phyloP scores from a whole-genome alignment of 2,329 filamentous ascomycete genomes.

The Paraconiothyrium brasiliense region DNA sequence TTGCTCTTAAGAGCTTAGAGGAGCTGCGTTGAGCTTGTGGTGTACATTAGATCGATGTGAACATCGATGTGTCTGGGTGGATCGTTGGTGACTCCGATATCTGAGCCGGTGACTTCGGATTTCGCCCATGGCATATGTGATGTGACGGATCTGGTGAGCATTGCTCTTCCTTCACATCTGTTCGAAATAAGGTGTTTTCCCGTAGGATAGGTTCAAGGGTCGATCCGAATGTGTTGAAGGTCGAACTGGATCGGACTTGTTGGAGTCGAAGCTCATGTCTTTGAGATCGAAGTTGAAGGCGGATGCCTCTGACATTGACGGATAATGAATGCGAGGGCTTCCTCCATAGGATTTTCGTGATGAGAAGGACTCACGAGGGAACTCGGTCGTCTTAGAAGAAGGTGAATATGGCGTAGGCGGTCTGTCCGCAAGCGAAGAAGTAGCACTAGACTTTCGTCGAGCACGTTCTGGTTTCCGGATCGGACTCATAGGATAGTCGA shows the following conservation, averaged over 20 bases:
- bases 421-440: slow-evolving; percentile 46
- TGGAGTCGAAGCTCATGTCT: slow-evolving; percentile 32
- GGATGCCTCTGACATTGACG: slow-evolving; percentile 49
- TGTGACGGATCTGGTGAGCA: neutral
- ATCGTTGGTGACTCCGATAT: neutral
- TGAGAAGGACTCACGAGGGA: slow-evolving; percentile 34
- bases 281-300: slow-evolving; percentile 47
- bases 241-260: slow-evolving; percentile 16
- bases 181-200: slow-evolving; percentile 18
- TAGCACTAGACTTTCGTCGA: slow-evolving; percentile 48
- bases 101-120: neutral
- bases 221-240: slow-evolving; percentile 26
- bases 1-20: slow-evolving; percentile 1
- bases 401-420: slow-evolving; percentile 53
- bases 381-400: slow-evolving; percentile 40
- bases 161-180: slow-evolving; percentile 18
- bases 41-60: neutral
- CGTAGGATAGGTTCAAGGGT: slow-evolving; percentile 28
- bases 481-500: slow-evolving; percentile 39
- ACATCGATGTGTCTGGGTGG: neutral
- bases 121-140: neutral
- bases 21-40: neutral
- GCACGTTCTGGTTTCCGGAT: slow-evolving; percentile 44
- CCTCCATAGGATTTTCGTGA: slow-evolving; percentile 40
- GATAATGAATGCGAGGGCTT: slow-evolving; percentile 44